Conservation (phyloP, 139 green algal species). For the Closterium sp. region DNA sequence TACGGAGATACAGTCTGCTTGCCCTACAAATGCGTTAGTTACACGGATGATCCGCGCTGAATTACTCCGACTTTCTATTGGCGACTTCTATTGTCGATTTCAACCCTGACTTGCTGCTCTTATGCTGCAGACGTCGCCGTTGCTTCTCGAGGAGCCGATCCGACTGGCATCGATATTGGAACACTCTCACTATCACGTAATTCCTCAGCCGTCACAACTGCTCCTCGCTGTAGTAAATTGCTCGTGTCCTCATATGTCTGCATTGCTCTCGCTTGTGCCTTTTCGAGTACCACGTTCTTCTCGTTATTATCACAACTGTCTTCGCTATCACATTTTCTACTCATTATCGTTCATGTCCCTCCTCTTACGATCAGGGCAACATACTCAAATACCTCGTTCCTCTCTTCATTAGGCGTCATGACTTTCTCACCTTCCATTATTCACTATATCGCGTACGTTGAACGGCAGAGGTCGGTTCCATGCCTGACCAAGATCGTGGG, state of each 20-base stretch:
- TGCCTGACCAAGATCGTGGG: slow-evolving; percentile 53
- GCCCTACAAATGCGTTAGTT: neutral
- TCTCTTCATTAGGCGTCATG: neutral
- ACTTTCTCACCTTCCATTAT: neutral
- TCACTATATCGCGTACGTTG: neutral
- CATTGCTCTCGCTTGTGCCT: neutral
- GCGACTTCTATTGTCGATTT: neutral
- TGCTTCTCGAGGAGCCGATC: neutral
- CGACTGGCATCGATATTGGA: neutral
- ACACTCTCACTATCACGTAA: neutral
- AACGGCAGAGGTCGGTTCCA: neutral
- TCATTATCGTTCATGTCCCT: no score
- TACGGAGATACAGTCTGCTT: neutral
- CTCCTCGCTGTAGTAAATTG: no score
- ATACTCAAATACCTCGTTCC: no score
- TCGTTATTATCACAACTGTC: no score
- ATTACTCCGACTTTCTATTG: neutral
- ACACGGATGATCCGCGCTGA: neutral
- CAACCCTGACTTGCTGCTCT: neutral
- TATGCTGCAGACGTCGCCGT: neutral
- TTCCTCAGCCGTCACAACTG: neutral
- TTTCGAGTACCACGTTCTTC: no score
- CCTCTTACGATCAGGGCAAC: no score
- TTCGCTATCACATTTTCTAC: no score
- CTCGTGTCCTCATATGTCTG: neutral